Conservation (phyloP, 768 basidiomycete genomes). For the Naganishia vaughanmartiniae region DNA sequence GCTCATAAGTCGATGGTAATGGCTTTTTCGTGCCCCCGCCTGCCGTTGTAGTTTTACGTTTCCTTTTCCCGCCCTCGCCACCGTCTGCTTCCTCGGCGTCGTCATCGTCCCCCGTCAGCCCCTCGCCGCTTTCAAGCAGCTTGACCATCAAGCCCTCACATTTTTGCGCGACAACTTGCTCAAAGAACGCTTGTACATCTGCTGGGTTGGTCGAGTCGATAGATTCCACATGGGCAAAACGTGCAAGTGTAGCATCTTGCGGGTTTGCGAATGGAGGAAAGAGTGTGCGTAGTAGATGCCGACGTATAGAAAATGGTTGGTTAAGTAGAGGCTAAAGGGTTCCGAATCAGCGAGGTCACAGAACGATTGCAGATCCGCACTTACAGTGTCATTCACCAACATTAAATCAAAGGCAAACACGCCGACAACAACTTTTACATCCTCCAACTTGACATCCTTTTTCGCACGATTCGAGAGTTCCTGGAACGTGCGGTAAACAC, state of each 20-base stretch:
- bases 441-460: slow-evolving; percentile 71
- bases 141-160: slow-evolving; percentile 96
- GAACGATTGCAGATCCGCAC: slow-evolving; percentile 35
- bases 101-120: slow-evolving; percentile 46
- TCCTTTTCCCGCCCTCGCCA: slow-evolving; percentile 33
- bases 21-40: slow-evolving; percentile 60
- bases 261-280: slow-evolving; percentile 60
- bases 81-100: slow-evolving; percentile 45
- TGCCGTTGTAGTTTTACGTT: slow-evolving; percentile 21
- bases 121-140: slow-evolving; percentile 62
- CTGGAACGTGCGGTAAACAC: slow-evolving; percentile 74
- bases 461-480: slow-evolving; percentile 79
- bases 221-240: slow-evolving; percentile 71
- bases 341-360: neutral
- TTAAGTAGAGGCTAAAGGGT: slow-evolving; percentile 63
- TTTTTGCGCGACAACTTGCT: slow-evolving; percentile 67
- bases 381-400: slow-evolving; percentile 75
- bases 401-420: slow-evolving; percentile 86
- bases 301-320: slow-evolving; percentile 68
- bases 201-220: slow-evolving; percentile 55
- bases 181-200: slow-evolving; percentile 72
- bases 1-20: slow-evolving; percentile 81
- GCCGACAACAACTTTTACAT: slow-evolving; percentile 76
- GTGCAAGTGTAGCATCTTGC: slow-evolving; percentile 58
- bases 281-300: slow-evolving; percentile 62